A percentile compares a stretch with the other conserved stretches of the same genome.
These are phyloP conservation scores for Suhomyces tanzawaensis DNA, from an alignment of 805 yeast species.

Conservation along the genomic window DNA sequence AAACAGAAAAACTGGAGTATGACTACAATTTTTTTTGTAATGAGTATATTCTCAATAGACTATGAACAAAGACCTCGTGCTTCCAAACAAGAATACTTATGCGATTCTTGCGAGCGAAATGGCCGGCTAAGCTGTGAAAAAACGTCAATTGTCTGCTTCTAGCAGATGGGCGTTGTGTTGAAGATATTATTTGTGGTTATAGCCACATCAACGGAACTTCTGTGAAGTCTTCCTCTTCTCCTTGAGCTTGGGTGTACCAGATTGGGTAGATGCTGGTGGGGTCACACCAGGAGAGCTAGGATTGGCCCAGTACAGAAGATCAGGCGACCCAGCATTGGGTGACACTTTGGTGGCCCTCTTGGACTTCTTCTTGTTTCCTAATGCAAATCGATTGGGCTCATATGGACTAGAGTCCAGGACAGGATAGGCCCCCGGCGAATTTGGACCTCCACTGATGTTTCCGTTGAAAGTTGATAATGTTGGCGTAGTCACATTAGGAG, in stretches of 20 bases:
- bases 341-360: constrained; percentile 16
- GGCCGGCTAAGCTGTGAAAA: too few relatives aligned
- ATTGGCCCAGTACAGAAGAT: constrained; percentile 12
- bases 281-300: constrained; percentile 6
- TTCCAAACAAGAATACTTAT: too few relatives aligned
- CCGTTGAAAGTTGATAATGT: constrained; percentile 7
- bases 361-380: constrained; percentile 26
- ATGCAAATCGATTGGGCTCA: constrained; percentile 2
- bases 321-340: constrained; percentile 17
- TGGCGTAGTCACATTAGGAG: constrained; percentile 14
- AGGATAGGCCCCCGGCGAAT: not conserved
- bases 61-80: too few relatives aligned
- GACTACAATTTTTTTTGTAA: too few relatives aligned
- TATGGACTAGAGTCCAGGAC: constrained; percentile 1
- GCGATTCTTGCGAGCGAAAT: too few relatives aligned
- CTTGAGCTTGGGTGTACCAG: constrained; percentile 12
- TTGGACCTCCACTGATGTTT: constrained; percentile 1
- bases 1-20: too few relatives aligned
- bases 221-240: constrained; percentile 21
- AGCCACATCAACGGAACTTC: constrained; percentile 18
- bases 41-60: too few relatives aligned
- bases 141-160: too few relatives aligned
- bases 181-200: too few relatives aligned
- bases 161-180: too few relatives aligned
- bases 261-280: constrained; percentile 10